Evolutionary conservation across 2,329 filamentous ascomycete species (phyloP), one percentile per base, ranked within the genome.

Genomic region (Talaromyces sp.): DNA sequence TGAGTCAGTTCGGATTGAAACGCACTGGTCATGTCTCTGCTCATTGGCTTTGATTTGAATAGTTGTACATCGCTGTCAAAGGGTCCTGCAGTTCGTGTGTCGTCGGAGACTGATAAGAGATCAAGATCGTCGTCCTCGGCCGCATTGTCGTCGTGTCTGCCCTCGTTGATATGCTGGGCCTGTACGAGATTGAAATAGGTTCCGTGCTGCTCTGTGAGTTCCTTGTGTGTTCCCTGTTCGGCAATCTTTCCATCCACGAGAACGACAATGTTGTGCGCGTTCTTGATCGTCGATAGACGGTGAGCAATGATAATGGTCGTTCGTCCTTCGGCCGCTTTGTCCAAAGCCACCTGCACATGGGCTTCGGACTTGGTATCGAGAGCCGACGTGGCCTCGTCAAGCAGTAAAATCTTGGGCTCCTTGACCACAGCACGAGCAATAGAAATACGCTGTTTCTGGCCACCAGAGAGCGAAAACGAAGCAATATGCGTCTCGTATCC

Each of bases 281-380:
- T 88, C 75, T 88, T 92, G 79, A 99, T 96, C 5, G 95, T 99
- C 0, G 92, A 96, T 8, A 99, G 82, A 67, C 94, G 89, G 78
- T 99, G 95, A 51, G 95, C 95, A 75, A 99, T 98, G 6, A 93
- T 91, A 68, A 98, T 96, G 2, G 95, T 98, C 0, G 95, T 99
- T 59, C 95, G 86, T 28, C 93, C 94, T 65, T 89, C 84, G 1
- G 92, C 85, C 30, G 94, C 95, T 56, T 86, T 89, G 69, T 98
- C 93, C 8, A 99, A 83, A 18, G 95, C 95, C 50, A 91, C 91
- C 75, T 98, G 95, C 1, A 99, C 94, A 9, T 96, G 89, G 53
- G 91, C 92, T 78, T 99, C 95, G 0, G 92, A 96, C 72, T 95
- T 94, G 27, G 94, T 96, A 71, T 99, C 95, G 0, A 99, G 83